Evolutionary conservation across 441 rosid species (phyloP).

Genomic region (Geranium incanum): DNA sequence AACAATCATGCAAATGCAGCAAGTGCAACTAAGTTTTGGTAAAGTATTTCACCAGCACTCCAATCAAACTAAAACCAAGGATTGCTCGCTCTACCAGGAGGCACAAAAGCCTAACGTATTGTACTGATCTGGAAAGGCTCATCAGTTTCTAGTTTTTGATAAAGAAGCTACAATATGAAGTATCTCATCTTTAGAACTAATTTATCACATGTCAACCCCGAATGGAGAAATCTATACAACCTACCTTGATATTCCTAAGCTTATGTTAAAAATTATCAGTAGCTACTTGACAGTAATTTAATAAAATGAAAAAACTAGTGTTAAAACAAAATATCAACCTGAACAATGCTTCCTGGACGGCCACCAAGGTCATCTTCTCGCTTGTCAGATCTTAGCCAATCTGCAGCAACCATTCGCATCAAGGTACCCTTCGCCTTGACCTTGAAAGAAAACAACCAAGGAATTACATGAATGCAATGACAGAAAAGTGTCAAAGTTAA

Average conservation of each 20-base stretch:
- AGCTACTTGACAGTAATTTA: constrained; percentile 3
- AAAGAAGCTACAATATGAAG: not conserved
- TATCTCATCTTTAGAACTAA: not conserved
- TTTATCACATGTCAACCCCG: not conserved
- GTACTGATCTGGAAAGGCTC: not conserved
- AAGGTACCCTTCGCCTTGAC: constrained; percentile 74
- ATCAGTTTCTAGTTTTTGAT: not conserved
- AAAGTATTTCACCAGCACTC: not conserved
- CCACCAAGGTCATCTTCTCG: constrained; percentile 86
- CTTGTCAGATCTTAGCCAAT: constrained; percentile 89
- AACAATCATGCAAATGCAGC: constrained; percentile 14
- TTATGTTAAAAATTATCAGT: not conserved
- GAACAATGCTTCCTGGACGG: constrained; percentile 89
- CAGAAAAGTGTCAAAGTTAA: constrained; percentile 2
- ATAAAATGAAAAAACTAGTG: constrained; percentile 7
- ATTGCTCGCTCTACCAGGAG: not conserved
- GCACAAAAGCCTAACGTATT: not conserved
- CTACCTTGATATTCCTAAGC: not conserved
- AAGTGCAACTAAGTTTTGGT: not conserved
- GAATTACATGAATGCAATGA: constrained; percentile 10
- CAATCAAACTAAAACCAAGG: not conserved
- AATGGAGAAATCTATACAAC: not conserved
- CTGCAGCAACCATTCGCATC: constrained; percentile 97
- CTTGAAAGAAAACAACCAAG: constrained; percentile 32
- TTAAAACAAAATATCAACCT: constrained; percentile 37